Base-by-base conservation (phyloP, 208 protist species). In the Leishmania mexicana region DNA sequence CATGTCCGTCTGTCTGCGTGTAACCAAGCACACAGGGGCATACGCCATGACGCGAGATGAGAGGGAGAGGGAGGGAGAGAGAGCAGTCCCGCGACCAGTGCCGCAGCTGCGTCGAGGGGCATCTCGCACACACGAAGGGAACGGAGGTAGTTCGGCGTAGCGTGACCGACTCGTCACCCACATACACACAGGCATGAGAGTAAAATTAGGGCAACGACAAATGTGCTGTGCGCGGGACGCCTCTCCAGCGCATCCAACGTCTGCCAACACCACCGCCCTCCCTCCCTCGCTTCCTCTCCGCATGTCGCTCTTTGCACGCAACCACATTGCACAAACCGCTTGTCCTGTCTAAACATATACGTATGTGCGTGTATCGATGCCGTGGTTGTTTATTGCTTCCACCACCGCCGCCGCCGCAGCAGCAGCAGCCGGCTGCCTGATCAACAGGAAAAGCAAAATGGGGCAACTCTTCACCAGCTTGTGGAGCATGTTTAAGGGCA, bases 381-480 rank as follows among this genome's bases (percentile, higher is more conserved):
- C 11, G 2, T 57, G 53, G 53, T 58, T 2, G 54, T 68, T 40
- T 31, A 10, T 6, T 62, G 24, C 24, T 62, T 62, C 31, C n/a
- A 38, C n/a, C 10, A 2, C 60, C n/a, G 24, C 60, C n/a, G n/a
- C 28, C n/a, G n/a, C 60, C 24, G n/a, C 3, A 21, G n/a, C 24
- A 13, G n/a, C 60, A 31, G 60, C 60, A 31, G 60, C 3, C 60
- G 57, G 24, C n/a, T 67, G 24, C 13, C 60, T n/a, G 60, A 38
- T 21, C 60, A 67, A 67, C 38, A 28, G 5, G 67, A 72, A n/a
- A 31, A 7, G n/a, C 64, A 40, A 24, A 60, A 97, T 97, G 92
- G 92, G 94, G 17, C 82, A 88, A 13, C 74, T 97, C 47, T 91
- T 97, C 75, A 88, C 85, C 62, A 87, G 88, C 65, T 70, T 97